These are phyloP conservation scores for Xanthoceras sorbifolium DNA, from an alignment of 345 rosid species.

Conservation along the genomic window DNA sequence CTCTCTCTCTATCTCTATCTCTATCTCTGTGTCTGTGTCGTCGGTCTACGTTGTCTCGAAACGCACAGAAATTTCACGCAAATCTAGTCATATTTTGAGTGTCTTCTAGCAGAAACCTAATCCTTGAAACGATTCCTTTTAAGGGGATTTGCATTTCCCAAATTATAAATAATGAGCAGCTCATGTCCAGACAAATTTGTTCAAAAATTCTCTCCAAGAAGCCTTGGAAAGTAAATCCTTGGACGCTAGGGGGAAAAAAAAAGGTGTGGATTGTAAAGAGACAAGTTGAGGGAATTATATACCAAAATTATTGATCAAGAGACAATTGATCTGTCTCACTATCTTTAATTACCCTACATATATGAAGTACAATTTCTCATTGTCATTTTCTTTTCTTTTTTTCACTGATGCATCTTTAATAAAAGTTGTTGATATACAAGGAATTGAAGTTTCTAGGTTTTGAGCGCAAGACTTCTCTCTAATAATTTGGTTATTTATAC, in stretches of 20 bases:
- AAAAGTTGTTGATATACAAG: no score
- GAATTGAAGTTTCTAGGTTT: no score
- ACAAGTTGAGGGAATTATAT: slow-evolving; percentile 18
- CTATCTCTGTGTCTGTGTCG: no score
- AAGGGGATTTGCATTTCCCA: slow-evolving; percentile 25
- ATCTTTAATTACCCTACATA: background rate
- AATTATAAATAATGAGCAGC: background rate
- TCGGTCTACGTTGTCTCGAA: background rate
- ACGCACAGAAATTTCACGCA: slow-evolving; percentile 13
- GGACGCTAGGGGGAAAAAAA: slow-evolving; percentile 24
- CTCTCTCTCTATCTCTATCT: slow-evolving; percentile 10
- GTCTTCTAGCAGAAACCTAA: slow-evolving; percentile 34
- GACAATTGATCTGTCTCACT: background rate
- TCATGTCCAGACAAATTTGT: slow-evolving; percentile 27
- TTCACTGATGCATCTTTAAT: no score
- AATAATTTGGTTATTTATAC: background rate
- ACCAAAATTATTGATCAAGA: background rate
- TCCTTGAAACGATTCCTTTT: slow-evolving; percentile 32
- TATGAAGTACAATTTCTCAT: background rate
- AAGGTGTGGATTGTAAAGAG: slow-evolving; percentile 1
- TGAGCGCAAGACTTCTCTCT: background rate
- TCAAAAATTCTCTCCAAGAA: slow-evolving; percentile 38
- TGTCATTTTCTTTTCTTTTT: background rate
- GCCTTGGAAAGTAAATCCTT: slow-evolving; percentile 46
- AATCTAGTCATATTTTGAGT: slow-evolving; percentile 23